phyloP scores from a whole-genome alignment of 2,329 filamentous ascomycete species.

The Alternaria viburni region DNA sequence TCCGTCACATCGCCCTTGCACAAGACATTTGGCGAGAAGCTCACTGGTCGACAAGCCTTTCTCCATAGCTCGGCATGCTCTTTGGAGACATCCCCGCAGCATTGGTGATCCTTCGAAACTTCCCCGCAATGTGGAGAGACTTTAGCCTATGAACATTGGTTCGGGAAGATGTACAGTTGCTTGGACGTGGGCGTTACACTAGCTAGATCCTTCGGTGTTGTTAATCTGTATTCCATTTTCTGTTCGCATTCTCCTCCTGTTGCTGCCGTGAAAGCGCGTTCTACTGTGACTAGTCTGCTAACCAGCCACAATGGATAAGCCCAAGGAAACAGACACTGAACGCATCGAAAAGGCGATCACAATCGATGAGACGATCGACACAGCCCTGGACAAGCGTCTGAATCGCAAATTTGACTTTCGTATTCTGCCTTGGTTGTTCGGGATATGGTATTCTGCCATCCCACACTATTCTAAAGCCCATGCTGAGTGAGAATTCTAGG shows the following conservation, averaged over 20 bases:
- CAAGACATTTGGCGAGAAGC: not conserved
- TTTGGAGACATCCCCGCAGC: slow-evolving; percentile 1
- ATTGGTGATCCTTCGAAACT: not conserved
- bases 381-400: slow-evolving; percentile 40
- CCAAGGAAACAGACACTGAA: not conserved
- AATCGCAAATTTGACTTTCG: slow-evolving; percentile 53
- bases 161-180: not conserved
- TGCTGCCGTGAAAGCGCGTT: not conserved
- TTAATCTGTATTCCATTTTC: not conserved
- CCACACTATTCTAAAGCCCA: not conserved
- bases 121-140: slow-evolving; percentile 2
- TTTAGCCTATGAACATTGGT: not conserved
- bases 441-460: slow-evolving; percentile 43
- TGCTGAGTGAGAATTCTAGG: not conserved
- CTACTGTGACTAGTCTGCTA: not conserved
- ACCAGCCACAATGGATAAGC: slow-evolving; percentile 2
- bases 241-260: not conserved
- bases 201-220: not conserved
- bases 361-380: not conserved
- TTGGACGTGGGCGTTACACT: not conserved
- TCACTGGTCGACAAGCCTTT: not conserved
- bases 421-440: slow-evolving; percentile 55
- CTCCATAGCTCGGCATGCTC: not conserved
- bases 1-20: not conserved
- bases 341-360: slow-evolving; percentile 7